phyloP scores from a whole-genome alignment of 2,329 filamentous ascomycete genomes.

The Aureobasidium musti region DNA sequence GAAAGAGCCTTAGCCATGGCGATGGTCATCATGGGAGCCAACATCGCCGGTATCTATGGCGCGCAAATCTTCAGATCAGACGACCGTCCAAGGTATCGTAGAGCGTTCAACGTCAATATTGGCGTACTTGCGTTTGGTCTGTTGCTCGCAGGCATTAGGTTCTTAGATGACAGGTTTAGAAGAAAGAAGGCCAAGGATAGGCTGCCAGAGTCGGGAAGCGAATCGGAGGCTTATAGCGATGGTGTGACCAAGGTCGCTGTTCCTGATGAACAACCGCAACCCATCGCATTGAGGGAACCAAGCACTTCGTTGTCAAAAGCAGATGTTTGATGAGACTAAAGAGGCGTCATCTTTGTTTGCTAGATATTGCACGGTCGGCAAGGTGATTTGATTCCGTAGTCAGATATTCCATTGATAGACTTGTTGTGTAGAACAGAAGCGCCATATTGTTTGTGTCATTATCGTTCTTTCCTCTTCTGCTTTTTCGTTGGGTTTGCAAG shows the following conservation, averaged over 20 bases:
- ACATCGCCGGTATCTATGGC: constrained; percentile 63
- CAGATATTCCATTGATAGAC: too few relatives aligned
- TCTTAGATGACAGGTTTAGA: constrained; percentile 45
- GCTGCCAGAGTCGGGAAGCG: not conserved
- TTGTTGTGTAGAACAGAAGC: too few relatives aligned
- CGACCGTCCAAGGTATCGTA: constrained; percentile 55
- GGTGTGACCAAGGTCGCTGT: not conserved
- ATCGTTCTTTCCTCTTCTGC: too few relatives aligned
- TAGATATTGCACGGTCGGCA: not conserved
- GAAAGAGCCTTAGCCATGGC: constrained; percentile 63
- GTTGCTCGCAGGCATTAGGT: constrained; percentile 47
- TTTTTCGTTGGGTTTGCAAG: too few relatives aligned
- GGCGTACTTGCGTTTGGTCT: constrained; percentile 51
- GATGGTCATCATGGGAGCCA: constrained; percentile 63
- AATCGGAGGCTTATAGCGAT: not conserved
- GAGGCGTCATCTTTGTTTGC: not conserved
- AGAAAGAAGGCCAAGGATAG: not conserved
- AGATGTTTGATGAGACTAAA: not conserved
- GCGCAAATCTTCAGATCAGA: constrained; percentile 61
- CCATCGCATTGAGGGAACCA: not conserved
- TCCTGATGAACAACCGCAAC: not conserved
- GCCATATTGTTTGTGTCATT: too few relatives aligned
- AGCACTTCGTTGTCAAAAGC: not conserved
- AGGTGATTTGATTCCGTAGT: too few relatives aligned
- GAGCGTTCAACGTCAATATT: constrained; percentile 53